Evolutionary conservation across 2,329 filamentous ascomycete species (phyloP).

Genomic region (Penicillium sp.): DNA sequence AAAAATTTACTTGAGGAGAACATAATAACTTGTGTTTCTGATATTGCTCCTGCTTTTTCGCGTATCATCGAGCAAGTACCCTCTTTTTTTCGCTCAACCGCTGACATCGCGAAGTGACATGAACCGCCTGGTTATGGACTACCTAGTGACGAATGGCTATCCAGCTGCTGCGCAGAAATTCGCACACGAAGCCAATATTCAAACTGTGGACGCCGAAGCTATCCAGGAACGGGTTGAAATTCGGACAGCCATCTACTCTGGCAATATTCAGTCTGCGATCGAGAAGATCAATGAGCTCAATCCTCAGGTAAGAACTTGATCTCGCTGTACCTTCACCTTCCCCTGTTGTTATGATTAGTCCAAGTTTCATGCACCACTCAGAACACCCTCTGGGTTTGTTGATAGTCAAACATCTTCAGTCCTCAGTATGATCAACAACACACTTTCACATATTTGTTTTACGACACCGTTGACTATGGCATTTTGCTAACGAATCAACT

Average conservation of each 20-base stretch:
- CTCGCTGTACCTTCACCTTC: conserved; percentile 13
- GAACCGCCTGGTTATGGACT: conserved; percentile 94
- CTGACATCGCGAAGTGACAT: conserved; percentile 73
- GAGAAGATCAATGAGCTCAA: conserved; percentile 87
- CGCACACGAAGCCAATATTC: conserved; percentile 88
- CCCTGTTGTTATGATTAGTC: conserved; percentile 83
- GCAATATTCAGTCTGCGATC: conserved; percentile 84
- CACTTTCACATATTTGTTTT: conserved; percentile 21
- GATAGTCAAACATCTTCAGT: conserved; percentile 80
- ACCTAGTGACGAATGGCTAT: conserved; percentile 94
- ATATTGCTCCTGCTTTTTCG: conserved; percentile 42
- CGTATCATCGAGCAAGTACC: conserved; percentile 4
- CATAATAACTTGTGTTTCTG: conserved; percentile 79
- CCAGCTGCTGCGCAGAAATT: conserved; percentile 91
- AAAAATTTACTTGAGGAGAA: conserved; percentile 84
- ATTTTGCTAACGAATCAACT: conserved; percentile 30
- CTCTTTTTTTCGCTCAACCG: conserved; percentile 17
- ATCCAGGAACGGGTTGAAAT: conserved; percentile 83
- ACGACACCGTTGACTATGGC: conserved; percentile 21
- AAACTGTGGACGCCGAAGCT: conserved; percentile 71
- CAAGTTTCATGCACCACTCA: conserved; percentile 99
- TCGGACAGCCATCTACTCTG: conserved; percentile 80
- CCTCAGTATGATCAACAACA: conserved; percentile 76
- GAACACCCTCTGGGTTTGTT: conserved; percentile 85
- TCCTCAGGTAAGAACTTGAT: conserved; percentile 73